Base-by-base conservation (phyloP, 495 filamentous ascomycete species). In the Polyplosphaeria fusca region DNA sequence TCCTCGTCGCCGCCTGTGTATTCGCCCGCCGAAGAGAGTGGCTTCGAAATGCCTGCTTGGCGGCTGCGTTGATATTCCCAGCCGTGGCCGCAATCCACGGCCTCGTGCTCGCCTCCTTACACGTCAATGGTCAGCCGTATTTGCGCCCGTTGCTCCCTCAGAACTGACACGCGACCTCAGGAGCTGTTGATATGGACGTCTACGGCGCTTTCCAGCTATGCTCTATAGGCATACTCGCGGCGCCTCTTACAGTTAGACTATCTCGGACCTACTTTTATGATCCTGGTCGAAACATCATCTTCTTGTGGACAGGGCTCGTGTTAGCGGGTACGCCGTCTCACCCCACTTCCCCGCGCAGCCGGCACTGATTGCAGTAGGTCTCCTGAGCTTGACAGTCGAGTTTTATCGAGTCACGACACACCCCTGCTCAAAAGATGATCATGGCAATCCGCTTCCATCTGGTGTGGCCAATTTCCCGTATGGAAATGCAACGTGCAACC, bases 201-300 rank as follows among this genome's bases (percentile, higher is more conserved):
- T 85, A 79, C 25, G 82, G 82, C 1, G 79, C 81, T 18, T 82
- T 85, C 43, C 81, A 85, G 57, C 64, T 83, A 4, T 85, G 82
- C 55, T 74, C 80, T 2, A 82, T 85, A 43, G 82, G 79, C 27
- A 79, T 82, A 25, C 56, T 85, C 9, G 76, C 81, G 1, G 81
- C 81, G 14, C 82, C 82, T 0, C 70, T 76, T 1, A 81, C 79
- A 0, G 81, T 82, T 26, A 69, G 73, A 23, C 62, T 82, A 22
- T 82, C 80, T 1, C 70, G 70, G 9, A 84, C 81, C 0, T 84
- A 84, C 61, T 83, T 82, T 69, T 73, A 80, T 59, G 74, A 80
- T 38, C 78, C 78, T 1, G 81, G 78, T 25, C 74, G 81, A n/a
- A 79, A 83, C 42, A 76, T 74, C 47, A 81, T 85, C 43, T 85